Conservation (phyloP, 129 eudicot genomes). For the Calendula officinalis region DNA sequence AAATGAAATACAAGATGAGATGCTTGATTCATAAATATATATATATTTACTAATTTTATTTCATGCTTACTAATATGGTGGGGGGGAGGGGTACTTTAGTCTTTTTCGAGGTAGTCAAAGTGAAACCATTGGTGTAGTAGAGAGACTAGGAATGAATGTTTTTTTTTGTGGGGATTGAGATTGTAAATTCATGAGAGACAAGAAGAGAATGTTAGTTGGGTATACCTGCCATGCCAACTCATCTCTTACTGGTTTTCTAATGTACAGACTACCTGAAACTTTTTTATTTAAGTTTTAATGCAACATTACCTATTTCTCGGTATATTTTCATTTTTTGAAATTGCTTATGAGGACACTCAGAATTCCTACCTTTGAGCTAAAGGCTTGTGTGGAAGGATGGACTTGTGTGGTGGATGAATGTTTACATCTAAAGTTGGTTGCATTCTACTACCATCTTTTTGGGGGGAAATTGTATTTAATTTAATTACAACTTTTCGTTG, state of each 20-base stretch:
- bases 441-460: no score
- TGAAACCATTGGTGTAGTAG: constrained; percentile 14
- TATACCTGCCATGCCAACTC: constrained; percentile 22
- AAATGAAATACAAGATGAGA: constrained; percentile 91
- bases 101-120: background rate
- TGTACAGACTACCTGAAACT: background rate
- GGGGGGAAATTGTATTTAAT: no score
- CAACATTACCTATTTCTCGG: no score
- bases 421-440: no score
- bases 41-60: background rate
- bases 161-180: constrained; percentile 3
- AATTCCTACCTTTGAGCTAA: no score
- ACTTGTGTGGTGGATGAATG: no score
- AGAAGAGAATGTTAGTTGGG: constrained; percentile 18
- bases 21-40: constrained; percentile 66
- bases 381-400: no score
- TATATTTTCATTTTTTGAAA: no score
- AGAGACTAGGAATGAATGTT: constrained; percentile 11
- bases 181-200: constrained; percentile 18
- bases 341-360: no score
- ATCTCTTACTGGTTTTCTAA: constrained; percentile 7
- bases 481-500: no score
- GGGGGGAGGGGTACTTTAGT: background rate
- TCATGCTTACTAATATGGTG: background rate
- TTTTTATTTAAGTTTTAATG: background rate